phyloP scores from a whole-genome alignment of 2,329 filamentous ascomycete species.

The Bimuria novae-zelandiae region DNA sequence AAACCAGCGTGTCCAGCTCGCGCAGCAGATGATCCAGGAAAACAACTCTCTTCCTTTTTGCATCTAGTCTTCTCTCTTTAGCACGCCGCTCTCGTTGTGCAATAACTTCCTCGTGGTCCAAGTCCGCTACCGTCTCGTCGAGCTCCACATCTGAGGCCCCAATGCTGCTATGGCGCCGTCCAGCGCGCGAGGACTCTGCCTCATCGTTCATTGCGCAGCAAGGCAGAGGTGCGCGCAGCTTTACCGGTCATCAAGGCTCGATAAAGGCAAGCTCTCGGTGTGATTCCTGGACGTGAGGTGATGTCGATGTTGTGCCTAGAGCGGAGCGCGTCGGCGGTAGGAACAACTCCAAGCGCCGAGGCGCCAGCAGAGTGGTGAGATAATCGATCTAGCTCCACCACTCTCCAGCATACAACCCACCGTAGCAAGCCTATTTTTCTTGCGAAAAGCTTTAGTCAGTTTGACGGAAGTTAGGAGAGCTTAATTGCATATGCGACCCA shows the following conservation, averaged over 20 bases:
- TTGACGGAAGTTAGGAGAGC: constrained; percentile 6
- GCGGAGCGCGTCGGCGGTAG: constrained; percentile 30
- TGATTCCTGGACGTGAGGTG: constrained; percentile 2
- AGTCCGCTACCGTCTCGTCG: constrained; percentile 18
- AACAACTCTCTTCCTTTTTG: constrained; percentile 42
- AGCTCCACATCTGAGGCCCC: constrained; percentile 16
- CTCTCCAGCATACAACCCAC: not conserved
- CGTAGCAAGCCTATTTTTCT: not conserved
- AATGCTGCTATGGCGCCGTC: constrained; percentile 24
- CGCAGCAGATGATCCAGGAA: constrained; percentile 60
- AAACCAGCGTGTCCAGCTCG: constrained; percentile 63
- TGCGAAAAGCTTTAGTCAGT: not conserved
- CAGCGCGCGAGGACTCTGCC: constrained; percentile 43
- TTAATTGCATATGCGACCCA: constrained; percentile 2
- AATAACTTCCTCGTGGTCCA: constrained; percentile 19
- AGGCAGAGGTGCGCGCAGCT: constrained; percentile 11
- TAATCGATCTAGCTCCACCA: constrained; percentile 34
- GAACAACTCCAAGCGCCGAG: constrained; percentile 36
- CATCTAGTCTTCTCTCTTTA: constrained; percentile 37
- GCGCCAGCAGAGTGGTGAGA: constrained; percentile 40
- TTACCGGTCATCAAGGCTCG: constrained; percentile 34
- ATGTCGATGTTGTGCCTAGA: constrained; percentile 20
- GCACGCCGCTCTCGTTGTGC: constrained; percentile 19
- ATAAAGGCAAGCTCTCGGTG: constrained; percentile 7
- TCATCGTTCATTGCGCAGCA: constrained; percentile 47